Percentiles rank a stretch among this genome's conserved stretches.
These are phyloP conservation scores for Marasmius fiardii DNA, from an alignment of 1,284 basidiomycete genomes.

Conservation along the genomic window DNA sequence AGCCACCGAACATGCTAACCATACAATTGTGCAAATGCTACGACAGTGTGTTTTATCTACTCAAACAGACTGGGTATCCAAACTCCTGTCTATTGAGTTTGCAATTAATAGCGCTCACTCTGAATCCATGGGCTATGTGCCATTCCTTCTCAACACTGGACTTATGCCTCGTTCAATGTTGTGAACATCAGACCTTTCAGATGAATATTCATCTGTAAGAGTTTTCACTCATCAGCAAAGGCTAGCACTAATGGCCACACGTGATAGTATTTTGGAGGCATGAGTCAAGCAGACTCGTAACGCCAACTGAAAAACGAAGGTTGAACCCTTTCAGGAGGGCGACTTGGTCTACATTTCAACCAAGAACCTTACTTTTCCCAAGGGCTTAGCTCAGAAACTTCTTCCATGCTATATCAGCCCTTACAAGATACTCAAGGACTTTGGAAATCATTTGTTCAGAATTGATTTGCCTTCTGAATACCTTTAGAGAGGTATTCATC, in stretches of 20 bases:
- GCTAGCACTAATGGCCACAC: conserved; percentile 16
- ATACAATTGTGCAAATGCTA: conserved; percentile 20
- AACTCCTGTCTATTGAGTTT: conserved; percentile 22
- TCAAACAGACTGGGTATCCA: conserved; percentile 17
- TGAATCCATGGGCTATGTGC: conserved; percentile 25
- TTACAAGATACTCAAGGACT: not conserved
- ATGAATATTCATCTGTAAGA: conserved; percentile 20
- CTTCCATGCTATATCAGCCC: not conserved
- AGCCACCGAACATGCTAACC: conserved; percentile 17
- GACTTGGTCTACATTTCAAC: not conserved
- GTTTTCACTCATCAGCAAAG: conserved; percentile 18
- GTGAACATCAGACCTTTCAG: conserved; percentile 16
- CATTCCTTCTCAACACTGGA: conserved; percentile 32
- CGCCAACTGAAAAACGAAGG: not conserved
- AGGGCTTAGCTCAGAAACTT: not conserved
- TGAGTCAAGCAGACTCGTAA: conserved; percentile 23
- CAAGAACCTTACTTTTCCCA: not conserved
- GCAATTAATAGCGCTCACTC: conserved; percentile 19
- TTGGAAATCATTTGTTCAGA: not conserved
- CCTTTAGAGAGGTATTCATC: not conserved
- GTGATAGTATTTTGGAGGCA: conserved; percentile 25
- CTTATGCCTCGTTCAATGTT: conserved; percentile 22
- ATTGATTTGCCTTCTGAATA: not conserved
- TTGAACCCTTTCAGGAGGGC: not conserved
- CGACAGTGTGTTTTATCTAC: conserved; percentile 10